phyloP scores from a whole-genome alignment of 805 yeast genomes.

The Ogataea parapolymorpha region DNA sequence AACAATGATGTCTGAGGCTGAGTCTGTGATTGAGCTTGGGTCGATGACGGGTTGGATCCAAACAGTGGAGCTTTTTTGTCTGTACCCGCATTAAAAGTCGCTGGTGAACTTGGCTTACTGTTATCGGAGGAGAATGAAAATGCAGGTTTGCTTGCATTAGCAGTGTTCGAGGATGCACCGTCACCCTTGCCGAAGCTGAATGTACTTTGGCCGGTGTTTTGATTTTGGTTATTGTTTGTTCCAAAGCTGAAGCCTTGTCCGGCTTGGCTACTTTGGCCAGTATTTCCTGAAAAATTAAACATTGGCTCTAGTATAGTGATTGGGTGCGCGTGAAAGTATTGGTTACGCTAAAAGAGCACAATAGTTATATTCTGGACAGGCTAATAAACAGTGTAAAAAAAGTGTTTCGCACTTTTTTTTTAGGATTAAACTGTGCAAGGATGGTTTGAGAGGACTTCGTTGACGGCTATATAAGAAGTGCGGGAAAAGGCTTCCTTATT shows the following conservation, averaged over 20 bases:
- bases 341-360: no score
- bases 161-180: not conserved
- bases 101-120: slow-evolving; percentile 1
- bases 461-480: no score
- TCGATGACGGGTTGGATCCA: not conserved
- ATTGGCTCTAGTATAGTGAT: not conserved
- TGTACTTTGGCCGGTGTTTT: slow-evolving; percentile 1
- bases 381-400: no score
- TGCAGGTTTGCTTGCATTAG: slow-evolving; percentile 10
- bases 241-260: slow-evolving; percentile 10
- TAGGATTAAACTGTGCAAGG: no score
- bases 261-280: not conserved
- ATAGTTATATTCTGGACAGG: no score
- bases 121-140: slow-evolving; percentile 14
- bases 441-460: no score
- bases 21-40: not conserved
- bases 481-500: no score
- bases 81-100: not conserved
- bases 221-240: slow-evolving; percentile 2
- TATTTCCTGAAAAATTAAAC: slow-evolving; percentile 1
- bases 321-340: not conserved
- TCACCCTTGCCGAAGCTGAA: slow-evolving; percentile 12
- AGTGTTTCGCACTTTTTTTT: no score
- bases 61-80: slow-evolving; percentile 3
- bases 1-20: slow-evolving; percentile 16